Evolutionary conservation across 1,139 yeast species (phyloP), one percentile per base, ranked within the genome.

Genomic region (Taphrina confusa): DNA sequence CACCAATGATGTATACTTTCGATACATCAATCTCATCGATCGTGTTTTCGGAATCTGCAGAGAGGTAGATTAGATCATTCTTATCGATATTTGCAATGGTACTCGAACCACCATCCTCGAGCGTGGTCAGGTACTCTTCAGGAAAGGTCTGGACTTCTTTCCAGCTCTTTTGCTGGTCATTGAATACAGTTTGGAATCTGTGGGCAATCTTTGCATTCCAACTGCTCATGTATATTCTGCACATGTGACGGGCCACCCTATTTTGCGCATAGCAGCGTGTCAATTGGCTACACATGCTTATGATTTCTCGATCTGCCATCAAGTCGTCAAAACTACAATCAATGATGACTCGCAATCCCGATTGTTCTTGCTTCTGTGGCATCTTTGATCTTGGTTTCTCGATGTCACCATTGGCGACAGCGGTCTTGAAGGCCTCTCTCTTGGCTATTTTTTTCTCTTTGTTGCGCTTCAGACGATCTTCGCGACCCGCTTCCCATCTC

Each of bases 241-340:
- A 81, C n/a, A 80, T 80, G 66, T 80, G 77, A 51, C 75, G 73
- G 16, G 88, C 82, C 60, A 81, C 80, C 66, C 87, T 80, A 70
- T 86, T 88, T 23, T 85, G 84, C 6, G 95, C 81, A 72, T 92
- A 91, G 62, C 90, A 80, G 62, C 97, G 77, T 9, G 92, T 82
- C 55, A 92, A 78, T 73, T 92, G 98, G 63, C 83, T 81, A 9
- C 91, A 82, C 70, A 91, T 74, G 18, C 96, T 87, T 1, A 80
- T 81, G 49, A 87, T 80, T 69, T 92, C 97, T 61, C 67, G 84
- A 39, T 83, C 86, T 56, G 79, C 82, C 98, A 92, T 92, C 68
- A 87, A 72, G 45, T 87, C 90, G 69, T 92, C 98, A 71, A 92
- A 92, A 23, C 80, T 87, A 73, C 98, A 92, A 73, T 92, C 98